Evolutionary conservation across 1,139 yeast species (phyloP).

Genomic region (Debaryomycetaceae sp.): DNA sequence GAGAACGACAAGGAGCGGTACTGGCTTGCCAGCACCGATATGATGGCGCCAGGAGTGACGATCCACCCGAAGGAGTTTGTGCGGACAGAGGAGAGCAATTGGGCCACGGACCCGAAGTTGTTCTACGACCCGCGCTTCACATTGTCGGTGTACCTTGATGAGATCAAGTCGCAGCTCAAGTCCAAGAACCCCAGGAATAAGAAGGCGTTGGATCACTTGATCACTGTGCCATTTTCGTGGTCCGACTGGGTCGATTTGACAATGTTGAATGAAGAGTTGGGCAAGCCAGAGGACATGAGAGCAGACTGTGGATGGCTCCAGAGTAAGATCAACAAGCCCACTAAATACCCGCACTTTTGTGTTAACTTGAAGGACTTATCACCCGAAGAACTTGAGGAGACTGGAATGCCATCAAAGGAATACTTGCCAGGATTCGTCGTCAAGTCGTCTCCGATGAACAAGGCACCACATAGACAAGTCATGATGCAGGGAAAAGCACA

Average conservation of each 20-base stretch:
- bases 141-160: constrained; percentile 20
- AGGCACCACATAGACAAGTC: constrained; percentile 25
- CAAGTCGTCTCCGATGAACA: constrained; percentile 23
- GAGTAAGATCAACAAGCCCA: constrained; percentile 19
- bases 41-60: constrained; percentile 18
- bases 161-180: constrained; percentile 13
- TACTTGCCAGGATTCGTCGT: constrained; percentile 26
- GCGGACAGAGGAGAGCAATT: constrained; percentile 11
- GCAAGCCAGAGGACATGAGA: constrained; percentile 8
- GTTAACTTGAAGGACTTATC: constrained; percentile 11
- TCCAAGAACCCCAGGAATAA: constrained; percentile 15
- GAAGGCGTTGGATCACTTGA: constrained; percentile 6
- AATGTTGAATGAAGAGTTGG: constrained; percentile 13
- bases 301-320: constrained; percentile 22
- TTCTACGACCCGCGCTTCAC: constrained; percentile 26
- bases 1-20: constrained; percentile 18
- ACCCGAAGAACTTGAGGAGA: constrained; percentile 11
- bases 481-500: constrained; percentile 27
- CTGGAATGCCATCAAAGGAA: constrained; percentile 14
- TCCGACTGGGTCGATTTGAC: constrained; percentile 31
- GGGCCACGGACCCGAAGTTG: constrained; percentile 13
- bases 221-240: constrained; percentile 24
- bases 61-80: constrained; percentile 20
- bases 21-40: constrained; percentile 26
- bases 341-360: constrained; percentile 21